Percentiles rank a stretch among this genome's conserved stretches.
Evolutionary conservation across 1,139 yeast species (phyloP).

Genomic region (Saccharomyces hybrid): DNA sequence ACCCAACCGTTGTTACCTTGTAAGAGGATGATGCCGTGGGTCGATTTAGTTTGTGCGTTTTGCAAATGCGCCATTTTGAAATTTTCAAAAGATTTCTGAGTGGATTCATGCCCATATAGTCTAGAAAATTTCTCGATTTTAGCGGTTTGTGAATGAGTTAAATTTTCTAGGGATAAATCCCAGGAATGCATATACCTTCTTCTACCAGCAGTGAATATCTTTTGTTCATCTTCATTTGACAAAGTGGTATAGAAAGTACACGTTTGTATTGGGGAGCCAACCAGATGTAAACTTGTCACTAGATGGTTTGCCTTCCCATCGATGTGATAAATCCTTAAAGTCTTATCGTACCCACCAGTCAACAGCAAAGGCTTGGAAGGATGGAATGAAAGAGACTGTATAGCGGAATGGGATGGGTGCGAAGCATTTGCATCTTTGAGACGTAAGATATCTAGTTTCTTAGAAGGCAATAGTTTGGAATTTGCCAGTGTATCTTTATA

Average conservation of each 20-base stretch:
- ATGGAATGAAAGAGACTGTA: constrained; percentile 81
- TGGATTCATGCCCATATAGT: constrained; percentile 83
- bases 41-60: constrained; percentile 31
- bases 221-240: constrained; percentile 31
- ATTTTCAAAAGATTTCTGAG: constrained; percentile 82
- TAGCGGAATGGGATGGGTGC: constrained; percentile 63
- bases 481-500: constrained; percentile 43
- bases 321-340: constrained; percentile 77
- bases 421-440: constrained; percentile 79
- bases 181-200: constrained; percentile 88
- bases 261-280: constrained; percentile 71
- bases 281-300: constrained; percentile 73
- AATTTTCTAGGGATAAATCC: constrained; percentile 48
- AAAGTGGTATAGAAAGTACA: constrained; percentile 38
- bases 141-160: constrained; percentile 38
- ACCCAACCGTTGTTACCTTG: constrained; percentile 89
- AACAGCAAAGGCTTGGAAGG: constrained; percentile 73
- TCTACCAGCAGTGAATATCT: constrained; percentile 81
- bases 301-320: constrained; percentile 83
- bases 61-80: constrained; percentile 52
- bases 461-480: constrained; percentile 59
- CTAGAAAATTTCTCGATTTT: constrained; percentile 74
- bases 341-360: constrained; percentile 89
- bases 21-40: constrained; percentile 67
- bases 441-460: constrained; percentile 64